phyloP scores from a whole-genome alignment of 352 stramenopile genomes.

The Phytopythium sindhum region DNA sequence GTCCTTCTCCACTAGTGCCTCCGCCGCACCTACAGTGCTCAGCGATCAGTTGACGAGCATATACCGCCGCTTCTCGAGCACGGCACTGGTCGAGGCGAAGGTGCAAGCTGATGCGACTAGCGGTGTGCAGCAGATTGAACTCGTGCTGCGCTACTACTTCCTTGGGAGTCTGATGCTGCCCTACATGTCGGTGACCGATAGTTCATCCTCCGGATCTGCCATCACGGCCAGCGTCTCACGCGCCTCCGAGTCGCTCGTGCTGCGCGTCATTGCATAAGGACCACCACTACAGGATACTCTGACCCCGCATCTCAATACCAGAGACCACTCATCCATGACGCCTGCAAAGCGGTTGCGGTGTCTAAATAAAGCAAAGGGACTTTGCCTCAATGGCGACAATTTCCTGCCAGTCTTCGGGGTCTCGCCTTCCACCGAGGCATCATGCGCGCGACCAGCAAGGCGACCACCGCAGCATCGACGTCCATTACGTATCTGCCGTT shows the following conservation, averaged over 20 bases:
- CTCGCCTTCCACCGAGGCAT: background rate
- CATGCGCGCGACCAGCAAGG: background rate
- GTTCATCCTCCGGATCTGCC: background rate
- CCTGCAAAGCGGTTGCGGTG: background rate
- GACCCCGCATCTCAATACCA: background rate
- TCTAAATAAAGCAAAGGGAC: background rate
- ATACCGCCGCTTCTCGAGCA: background rate
- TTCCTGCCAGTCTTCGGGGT: no score
- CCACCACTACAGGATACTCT: background rate
- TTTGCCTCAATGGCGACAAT: no score
- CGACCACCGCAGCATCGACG: background rate
- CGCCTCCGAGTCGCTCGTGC: background rate
- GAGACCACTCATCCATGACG: background rate
- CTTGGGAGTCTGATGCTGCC: background rate
- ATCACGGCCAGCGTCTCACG: background rate
- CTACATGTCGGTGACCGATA: background rate
- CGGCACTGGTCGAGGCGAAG: background rate
- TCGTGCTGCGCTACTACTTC: background rate
- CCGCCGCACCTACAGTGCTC: background rate
- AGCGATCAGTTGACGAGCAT: background rate
- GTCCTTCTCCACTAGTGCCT: conserved; percentile 7
- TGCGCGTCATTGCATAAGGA: background rate
- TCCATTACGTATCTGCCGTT: background rate
- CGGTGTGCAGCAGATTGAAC: background rate
- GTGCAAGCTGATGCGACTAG: background rate